These are phyloP conservation scores for Fraxinus angustifolia DNA, from an alignment of 305 asterid genomes.

Conservation along the genomic window DNA sequence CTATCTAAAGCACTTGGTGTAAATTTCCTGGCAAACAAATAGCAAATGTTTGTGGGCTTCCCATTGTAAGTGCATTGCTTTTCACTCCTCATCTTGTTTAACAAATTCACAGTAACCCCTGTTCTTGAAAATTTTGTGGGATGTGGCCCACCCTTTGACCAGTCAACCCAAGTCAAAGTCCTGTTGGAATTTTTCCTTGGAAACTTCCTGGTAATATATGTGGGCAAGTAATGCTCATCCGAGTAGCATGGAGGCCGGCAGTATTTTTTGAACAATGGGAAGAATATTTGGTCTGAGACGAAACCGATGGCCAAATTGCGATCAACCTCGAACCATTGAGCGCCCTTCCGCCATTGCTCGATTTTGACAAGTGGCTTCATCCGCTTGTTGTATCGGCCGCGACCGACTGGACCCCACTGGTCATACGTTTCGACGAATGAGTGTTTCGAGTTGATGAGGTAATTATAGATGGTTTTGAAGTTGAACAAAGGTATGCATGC, in stretches of 20 bases:
- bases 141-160: conserved; percentile 82
- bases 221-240: conserved; percentile 80
- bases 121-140: conserved; percentile 45
- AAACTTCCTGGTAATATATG: conserved; percentile 39
- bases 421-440: conserved; percentile 61
- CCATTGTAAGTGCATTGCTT: conserved; percentile 55
- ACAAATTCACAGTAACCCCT: conserved; percentile 42
- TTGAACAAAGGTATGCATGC: conserved; percentile 71
- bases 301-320: conserved; percentile 51
- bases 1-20: conserved; percentile 48
- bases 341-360: conserved; percentile 65
- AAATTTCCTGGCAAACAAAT: conserved; percentile 82
- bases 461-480: conserved; percentile 51
- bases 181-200: conserved; percentile 45
- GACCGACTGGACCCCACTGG: conserved; percentile 53
- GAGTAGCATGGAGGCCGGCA: conserved; percentile 73
- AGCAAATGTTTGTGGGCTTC: conserved; percentile 44
- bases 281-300: conserved; percentile 38
- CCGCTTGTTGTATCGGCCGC: conserved; percentile 54
- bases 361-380: conserved; percentile 49
- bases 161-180: conserved; percentile 85
- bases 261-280: conserved; percentile 30
- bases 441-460: conserved; percentile 44
- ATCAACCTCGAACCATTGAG: conserved; percentile 72
- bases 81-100: conserved; percentile 41